A percentile compares a stretch with the other conserved stretches of the same genome.
phyloP scores from a whole-genome alignment of 306 rosid genomes.

The Prunus davidiana region DNA sequence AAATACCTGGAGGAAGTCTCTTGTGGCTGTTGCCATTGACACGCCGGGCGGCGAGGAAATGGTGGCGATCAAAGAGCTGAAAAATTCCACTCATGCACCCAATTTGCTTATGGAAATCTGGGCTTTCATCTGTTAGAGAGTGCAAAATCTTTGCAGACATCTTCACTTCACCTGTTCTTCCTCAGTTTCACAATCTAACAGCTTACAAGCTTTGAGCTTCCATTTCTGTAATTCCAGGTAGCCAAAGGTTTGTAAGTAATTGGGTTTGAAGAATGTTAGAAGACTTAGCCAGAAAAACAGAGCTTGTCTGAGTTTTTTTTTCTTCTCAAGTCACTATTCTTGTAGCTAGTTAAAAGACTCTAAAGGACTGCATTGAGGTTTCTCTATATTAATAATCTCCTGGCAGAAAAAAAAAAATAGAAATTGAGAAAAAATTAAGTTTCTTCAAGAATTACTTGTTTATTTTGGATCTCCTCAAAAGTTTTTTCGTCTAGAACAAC shows the following conservation, averaged over 20 bases:
- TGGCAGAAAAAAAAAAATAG: not conserved
- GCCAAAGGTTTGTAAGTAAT: not conserved
- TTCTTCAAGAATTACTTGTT: too few relatives aligned
- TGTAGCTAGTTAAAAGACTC: not conserved
- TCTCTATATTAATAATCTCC: not conserved
- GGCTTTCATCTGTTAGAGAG: constrained; percentile 55
- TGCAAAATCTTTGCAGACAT: constrained; percentile 61
- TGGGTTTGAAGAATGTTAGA: not conserved
- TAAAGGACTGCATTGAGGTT: not conserved
- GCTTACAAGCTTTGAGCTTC: constrained; percentile 8
- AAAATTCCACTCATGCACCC: constrained; percentile 83
- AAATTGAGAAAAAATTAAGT: not conserved
- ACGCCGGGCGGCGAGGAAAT: constrained; percentile 47
- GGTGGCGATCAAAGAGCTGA: constrained; percentile 77
- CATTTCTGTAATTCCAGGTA: not conserved
- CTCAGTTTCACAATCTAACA: constrained; percentile 1
- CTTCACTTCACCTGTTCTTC: constrained; percentile 22
- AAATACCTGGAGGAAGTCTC: constrained; percentile 49
- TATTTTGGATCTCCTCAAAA: not conserved
- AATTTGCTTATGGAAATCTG: constrained; percentile 75
- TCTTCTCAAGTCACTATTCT: not conserved
- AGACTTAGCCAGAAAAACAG: not conserved
- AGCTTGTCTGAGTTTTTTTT: not conserved
- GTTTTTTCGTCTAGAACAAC: not conserved
- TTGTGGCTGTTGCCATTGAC: constrained; percentile 30